Conservation (phyloP, 257 asterid genomes). For the Plectranthus barbatus region DNA sequence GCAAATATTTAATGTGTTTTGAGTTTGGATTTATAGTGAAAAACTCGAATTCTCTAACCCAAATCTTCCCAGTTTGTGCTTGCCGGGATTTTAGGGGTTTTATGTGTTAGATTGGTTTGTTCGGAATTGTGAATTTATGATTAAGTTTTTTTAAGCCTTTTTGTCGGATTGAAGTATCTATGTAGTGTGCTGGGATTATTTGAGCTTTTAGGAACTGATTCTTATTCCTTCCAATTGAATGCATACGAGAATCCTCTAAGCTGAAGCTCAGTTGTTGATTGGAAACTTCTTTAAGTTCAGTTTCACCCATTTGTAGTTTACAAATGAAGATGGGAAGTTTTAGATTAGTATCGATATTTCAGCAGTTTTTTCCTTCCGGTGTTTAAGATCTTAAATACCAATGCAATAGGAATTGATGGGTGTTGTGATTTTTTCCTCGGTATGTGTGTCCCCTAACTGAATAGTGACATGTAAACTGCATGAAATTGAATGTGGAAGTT, state of each 20-base stretch:
- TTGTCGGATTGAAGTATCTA: not conserved
- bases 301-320: not conserved
- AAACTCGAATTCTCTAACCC: conserved; percentile 1
- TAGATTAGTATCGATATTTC: not conserved
- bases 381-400: not conserved
- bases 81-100: conserved; percentile 28
- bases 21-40: not conserved
- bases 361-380: not conserved
- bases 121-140: not conserved
- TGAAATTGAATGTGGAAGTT: not conserved
- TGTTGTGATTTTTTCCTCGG: not conserved
- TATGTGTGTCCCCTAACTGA: not conserved
- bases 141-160: not conserved
- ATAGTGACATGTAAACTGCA: not conserved
- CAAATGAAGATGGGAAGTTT: not conserved
- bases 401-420: not conserved
- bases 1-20: not conserved
- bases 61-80: not conserved
- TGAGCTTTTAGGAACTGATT: not conserved
- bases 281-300: not conserved
- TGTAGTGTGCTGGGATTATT: conserved; percentile 10
- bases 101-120: not conserved
- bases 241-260: not conserved
- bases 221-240: not conserved
- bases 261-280: not conserved